These are phyloP conservation scores for Xylaria longipes DNA, from an alignment of 495 filamentous ascomycete genomes.

Conservation along the genomic window DNA sequence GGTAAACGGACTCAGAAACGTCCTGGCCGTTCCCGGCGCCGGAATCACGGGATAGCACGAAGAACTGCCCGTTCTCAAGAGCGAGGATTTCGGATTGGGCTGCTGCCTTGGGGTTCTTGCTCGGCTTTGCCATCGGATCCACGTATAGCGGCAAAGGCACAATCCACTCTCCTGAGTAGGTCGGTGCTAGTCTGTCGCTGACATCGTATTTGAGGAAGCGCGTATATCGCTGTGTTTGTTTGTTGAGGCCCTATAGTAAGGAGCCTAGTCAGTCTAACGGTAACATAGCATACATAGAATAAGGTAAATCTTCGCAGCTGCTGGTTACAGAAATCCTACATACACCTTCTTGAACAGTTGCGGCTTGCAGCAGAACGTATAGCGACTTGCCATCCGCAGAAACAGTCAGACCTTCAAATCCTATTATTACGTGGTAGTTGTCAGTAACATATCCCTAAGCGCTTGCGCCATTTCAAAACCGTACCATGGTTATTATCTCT, in stretches of 20 bases:
- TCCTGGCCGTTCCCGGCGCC: constrained; percentile 63
- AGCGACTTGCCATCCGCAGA: constrained; percentile 68
- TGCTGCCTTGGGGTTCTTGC: constrained; percentile 57
- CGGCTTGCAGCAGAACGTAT: constrained; percentile 73
- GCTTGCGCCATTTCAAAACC: background rate
- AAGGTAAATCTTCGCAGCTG: background rate
- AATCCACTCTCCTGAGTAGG: constrained; percentile 68
- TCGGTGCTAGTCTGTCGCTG: constrained; percentile 35
- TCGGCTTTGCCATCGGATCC: constrained; percentile 45
- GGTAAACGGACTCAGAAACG: constrained; percentile 64
- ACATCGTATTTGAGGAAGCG: constrained; percentile 71
- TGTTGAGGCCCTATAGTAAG: constrained; percentile 44
- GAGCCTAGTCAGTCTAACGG: background rate
- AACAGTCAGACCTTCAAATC: constrained; percentile 73
- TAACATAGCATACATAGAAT: constrained; percentile 20
- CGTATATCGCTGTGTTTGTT: constrained; percentile 59
- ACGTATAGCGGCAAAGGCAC: constrained; percentile 68
- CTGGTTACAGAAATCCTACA: constrained; percentile 22
- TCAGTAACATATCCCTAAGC: background rate
- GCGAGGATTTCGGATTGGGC: constrained; percentile 75
- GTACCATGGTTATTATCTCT: constrained; percentile 75
- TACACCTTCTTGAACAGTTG: constrained; percentile 71
- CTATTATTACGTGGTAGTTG: constrained; percentile 12
- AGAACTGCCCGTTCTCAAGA: constrained; percentile 67
- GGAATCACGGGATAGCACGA: constrained; percentile 74